Evolutionary conservation across 2,329 filamentous ascomycete genomes (phyloP).

Genomic region (Neocucurbitaria cava): DNA sequence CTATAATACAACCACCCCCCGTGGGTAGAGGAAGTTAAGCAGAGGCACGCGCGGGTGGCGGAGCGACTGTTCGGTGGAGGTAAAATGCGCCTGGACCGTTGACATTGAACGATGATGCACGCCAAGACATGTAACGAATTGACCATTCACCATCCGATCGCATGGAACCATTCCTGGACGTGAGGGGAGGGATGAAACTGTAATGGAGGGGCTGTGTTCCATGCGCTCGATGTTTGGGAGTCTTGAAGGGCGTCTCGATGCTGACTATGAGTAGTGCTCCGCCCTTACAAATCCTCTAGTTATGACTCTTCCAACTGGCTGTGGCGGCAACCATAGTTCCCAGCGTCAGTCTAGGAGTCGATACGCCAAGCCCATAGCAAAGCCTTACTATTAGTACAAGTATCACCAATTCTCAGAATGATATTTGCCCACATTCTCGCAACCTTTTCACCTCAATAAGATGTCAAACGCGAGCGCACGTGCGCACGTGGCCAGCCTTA

Average conservation of each 20-base stretch:
- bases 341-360: conserved; percentile 6
- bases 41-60: conserved; percentile 17
- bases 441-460: not conserved
- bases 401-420: not conserved
- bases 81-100: conserved; percentile 22
- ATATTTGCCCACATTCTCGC: not conserved
- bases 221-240: not conserved
- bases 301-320: conserved; percentile 48
- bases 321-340: conserved; percentile 34
- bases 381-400: not conserved
- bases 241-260: conserved; percentile 27
- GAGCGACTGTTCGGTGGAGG: conserved; percentile 10
- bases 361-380: not conserved
- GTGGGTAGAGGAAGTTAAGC: not conserved
- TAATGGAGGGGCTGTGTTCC: not conserved
- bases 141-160: not conserved
- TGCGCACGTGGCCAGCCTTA: conserved; percentile 42
- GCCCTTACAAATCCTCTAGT: conserved; percentile 45
- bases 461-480: conserved; percentile 42
- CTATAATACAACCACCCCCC: not conserved
- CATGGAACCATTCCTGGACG: not conserved
- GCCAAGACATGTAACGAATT: conserved; percentile 39
- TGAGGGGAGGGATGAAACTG: no score
- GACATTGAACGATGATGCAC: conserved; percentile 40
- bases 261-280: conserved; percentile 10